Percentiles rank a stretch among this genome's conserved stretches.
These are phyloP conservation scores for Cerioporus squamosus DNA, from an alignment of 1,284 basidiomycete genomes.

Conservation along the genomic window DNA sequence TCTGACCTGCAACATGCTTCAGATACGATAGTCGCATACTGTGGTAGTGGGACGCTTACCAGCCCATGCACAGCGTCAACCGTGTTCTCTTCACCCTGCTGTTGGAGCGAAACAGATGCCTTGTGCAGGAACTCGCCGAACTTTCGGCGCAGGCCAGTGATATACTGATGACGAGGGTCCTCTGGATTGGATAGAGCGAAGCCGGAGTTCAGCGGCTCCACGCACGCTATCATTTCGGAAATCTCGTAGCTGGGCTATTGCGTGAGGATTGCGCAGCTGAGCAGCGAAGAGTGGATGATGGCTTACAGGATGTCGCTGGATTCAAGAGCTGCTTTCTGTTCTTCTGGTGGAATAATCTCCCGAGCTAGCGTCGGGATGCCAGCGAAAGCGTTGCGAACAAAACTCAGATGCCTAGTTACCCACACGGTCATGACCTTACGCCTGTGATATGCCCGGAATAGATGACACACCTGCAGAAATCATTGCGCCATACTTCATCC, in stretches of 20 bases:
- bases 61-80: conserved; percentile 82
- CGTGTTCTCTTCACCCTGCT: conserved; percentile 85
- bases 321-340: conserved; percentile 41
- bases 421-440: too few relatives aligned
- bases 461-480: conserved; percentile 78
- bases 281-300: background rate
- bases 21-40: too few relatives aligned
- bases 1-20: conserved; percentile 47
- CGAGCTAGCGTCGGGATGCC: conserved; percentile 69
- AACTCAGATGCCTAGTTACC: conserved; percentile 63
- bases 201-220: conserved; percentile 64
- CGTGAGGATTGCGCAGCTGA: background rate
- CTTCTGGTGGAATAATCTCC: conserved; percentile 51
- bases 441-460: too few relatives aligned
- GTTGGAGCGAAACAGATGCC: conserved; percentile 69
- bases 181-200: conserved; percentile 70
- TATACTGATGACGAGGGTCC: conserved; percentile 72
- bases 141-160: conserved; percentile 61
- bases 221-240: conserved; percentile 72
- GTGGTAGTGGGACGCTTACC: conserved; percentile 40
- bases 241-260: conserved; percentile 56
- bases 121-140: conserved; percentile 75
- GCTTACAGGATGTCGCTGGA: conserved; percentile 69
- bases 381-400: conserved; percentile 70
- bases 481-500: conserved; percentile 82